These are phyloP conservation scores for Sarocladium kiliense DNA, from an alignment of 2,329 filamentous ascomycete genomes.

Conservation along the genomic window DNA sequence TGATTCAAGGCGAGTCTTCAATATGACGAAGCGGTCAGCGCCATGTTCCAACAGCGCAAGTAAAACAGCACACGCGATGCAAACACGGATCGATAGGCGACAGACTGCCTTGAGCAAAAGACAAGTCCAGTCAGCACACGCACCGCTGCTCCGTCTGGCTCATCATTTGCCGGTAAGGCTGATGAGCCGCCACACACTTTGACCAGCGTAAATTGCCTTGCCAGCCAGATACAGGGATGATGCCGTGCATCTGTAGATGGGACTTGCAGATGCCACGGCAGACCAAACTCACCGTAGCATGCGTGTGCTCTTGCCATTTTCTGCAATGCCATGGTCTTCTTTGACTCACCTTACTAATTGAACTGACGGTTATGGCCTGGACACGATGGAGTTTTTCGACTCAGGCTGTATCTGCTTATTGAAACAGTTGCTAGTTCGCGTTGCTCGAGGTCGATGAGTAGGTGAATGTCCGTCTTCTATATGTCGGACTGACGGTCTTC, in stretches of 20 bases:
- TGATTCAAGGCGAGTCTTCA: background rate
- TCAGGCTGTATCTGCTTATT: too few species aligned
- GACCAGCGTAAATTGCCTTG: background rate
- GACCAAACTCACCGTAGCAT: background rate
- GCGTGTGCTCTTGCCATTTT: background rate
- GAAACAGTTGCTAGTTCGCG: too few species aligned
- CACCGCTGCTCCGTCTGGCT: background rate
- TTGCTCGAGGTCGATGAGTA: too few species aligned
- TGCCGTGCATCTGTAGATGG: background rate
- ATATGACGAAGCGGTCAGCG: slow-evolving; percentile 3
- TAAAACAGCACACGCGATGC: background rate
- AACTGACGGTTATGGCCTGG: too few species aligned
- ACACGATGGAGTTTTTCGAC: background rate
- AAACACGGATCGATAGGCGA: background rate
- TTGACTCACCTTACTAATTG: background rate
- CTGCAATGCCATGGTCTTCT: background rate
- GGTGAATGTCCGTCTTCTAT: too few species aligned
- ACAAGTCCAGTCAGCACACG: background rate
- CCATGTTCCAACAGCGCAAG: background rate
- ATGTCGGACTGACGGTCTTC: too few species aligned
- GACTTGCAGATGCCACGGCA: background rate
- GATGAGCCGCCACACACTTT: background rate
- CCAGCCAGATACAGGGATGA: background rate
- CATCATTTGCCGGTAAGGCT: slow-evolving; percentile 2
- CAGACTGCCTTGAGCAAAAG: background rate